Base-by-base conservation (phyloP, 192 early-diverging fungal species). In the Phycomyces nitens region DNA sequence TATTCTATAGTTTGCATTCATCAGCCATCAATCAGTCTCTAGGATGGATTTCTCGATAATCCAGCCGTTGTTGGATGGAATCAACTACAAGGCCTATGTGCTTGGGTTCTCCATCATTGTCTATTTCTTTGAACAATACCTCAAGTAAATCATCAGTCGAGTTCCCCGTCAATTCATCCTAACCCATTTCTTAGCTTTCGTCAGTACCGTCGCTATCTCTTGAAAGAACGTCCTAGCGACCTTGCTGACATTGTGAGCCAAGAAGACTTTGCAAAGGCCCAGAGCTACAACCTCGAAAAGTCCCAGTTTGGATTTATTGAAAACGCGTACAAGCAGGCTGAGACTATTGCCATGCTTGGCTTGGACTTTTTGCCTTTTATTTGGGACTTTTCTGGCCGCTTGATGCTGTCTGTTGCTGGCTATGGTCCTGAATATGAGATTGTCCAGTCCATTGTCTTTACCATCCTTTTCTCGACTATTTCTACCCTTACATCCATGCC, bases 201-300 rank as follows among this genome's bases (percentile, higher is more conserved):
- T 41, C 93, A 97, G 73, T 88, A 92, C 67, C 68, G 76, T 8
- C 82, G 84, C 24, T 82, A 93, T 26, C 71, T 83, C 59, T 83
- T 89, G 66, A 79, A 81, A 34, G 68, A 80, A 9, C 81, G 84
- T 14, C 96, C 94, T n/a, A 79, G 77, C 49, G 76, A 83, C 14
- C 77, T 98, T n/a, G 56, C 70, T 20, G 75, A 83, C 52, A 82
- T 91, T 65, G 79, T 95, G 15, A 79, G 84, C 44, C 78, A 86
- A 14, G 86, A 96, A 56, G 84, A 91, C 23, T 96, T 94, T 59
- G 59, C 71, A 38, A 91, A 96, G 73, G 87, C 93, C 14, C 89
- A 90, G 58, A 86, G 82, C 11, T 98, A 98, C 60, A 88, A 90
- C 47, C 72, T 86, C 21, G 96, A 95, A 72, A 96, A 91, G 71